Evolutionary conservation across 2,329 filamentous ascomycete species (phyloP).

Genomic region (Arthroderma sp.): DNA sequence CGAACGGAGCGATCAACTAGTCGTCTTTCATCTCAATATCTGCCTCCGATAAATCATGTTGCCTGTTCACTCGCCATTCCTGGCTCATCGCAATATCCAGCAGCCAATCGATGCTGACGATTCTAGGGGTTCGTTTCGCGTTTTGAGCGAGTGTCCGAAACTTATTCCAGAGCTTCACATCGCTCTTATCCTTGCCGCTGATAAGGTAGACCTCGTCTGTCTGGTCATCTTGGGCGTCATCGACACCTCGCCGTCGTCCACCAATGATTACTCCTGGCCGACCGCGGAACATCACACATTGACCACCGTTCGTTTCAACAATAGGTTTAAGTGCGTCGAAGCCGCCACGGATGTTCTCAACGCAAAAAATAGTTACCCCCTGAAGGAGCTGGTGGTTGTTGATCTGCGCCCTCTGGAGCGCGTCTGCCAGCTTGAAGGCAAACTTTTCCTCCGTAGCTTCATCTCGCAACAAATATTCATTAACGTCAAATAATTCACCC

Average conservation of each 20-base stretch:
- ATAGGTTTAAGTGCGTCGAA: conserved; percentile 76
- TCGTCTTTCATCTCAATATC: conserved; percentile 16
- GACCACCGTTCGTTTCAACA: conserved; percentile 75
- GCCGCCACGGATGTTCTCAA: conserved; percentile 64
- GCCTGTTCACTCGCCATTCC: conserved; percentile 53
- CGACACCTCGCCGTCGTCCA: conserved; percentile 37
- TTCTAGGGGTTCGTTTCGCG: conserved; percentile 64
- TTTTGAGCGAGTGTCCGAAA: conserved; percentile 69
- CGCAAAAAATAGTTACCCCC: conserved; percentile 72
- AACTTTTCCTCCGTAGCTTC: conserved; percentile 58
- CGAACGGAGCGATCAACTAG: conserved; percentile 5
- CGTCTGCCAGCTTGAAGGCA: conserved; percentile 54
- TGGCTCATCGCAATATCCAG: conserved; percentile 83
- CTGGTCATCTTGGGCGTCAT: conserved; percentile 32
- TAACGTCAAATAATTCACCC: conserved; percentile 49
- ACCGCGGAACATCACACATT: conserved; percentile 63
- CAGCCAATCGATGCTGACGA: conserved; percentile 82
- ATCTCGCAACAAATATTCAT: conserved; percentile 59
- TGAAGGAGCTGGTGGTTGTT: conserved; percentile 66
- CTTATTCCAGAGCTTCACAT: conserved; percentile 62
- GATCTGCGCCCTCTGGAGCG: conserved; percentile 55
- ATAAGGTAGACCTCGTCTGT: conserved; percentile 69
- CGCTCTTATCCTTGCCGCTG: conserved; percentile 52
- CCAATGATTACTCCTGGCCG: conserved; percentile 56
- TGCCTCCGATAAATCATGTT: conserved; percentile 38